Evolutionary conservation across 495 filamentous ascomycete genomes (phyloP).

Genomic region (Tricharina praecox): DNA sequence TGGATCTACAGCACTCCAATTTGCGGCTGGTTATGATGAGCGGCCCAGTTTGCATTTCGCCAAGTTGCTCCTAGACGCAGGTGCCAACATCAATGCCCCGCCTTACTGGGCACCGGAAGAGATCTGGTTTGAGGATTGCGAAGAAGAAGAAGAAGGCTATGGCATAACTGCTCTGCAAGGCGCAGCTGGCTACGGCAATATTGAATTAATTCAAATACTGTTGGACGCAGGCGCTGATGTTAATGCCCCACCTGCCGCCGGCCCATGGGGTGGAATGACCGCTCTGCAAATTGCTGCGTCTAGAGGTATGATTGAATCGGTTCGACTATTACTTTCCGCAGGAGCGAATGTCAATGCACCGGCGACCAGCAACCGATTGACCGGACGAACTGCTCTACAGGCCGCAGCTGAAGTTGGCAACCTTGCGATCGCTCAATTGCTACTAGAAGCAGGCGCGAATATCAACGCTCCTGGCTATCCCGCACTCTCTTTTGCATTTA

Average conservation of each 20-base stretch:
- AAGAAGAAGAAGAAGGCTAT: not conserved
- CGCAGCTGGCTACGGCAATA: not conserved
- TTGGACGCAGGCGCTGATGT: slow-evolving; percentile 7
- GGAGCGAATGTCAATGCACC: slow-evolving; percentile 24
- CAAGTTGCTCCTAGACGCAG: slow-evolving; percentile 3
- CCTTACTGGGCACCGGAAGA: not conserved
- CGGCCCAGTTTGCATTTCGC: not conserved
- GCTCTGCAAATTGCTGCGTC: slow-evolving; percentile 6
- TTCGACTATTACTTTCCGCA: slow-evolving; percentile 12
- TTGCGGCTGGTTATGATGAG: not conserved
- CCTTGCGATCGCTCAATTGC: slow-evolving; percentile 4
- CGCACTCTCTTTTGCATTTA: not conserved
- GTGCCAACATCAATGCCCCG: slow-evolving; percentile 12
- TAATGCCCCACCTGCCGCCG: slow-evolving; percentile 9
- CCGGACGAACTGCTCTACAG: slow-evolving; percentile 17
- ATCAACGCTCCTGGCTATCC: not conserved
- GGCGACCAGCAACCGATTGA: not conserved
- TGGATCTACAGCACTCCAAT: slow-evolving; percentile 3
- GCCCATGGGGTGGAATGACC: slow-evolving; percentile 4
- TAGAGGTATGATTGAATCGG: slow-evolving; percentile 7
- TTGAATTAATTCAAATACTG: slow-evolving; percentile 5
- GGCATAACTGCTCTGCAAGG: slow-evolving; percentile 6
- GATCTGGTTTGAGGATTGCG: not conserved
- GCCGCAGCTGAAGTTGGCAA: slow-evolving; percentile 1
- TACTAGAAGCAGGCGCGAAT: slow-evolving; percentile 9